A percentile compares a stretch with the other conserved stretches of the same genome.
These are phyloP conservation scores for Pseudozyma pruni DNA, from an alignment of 1,284 basidiomycete genomes.

Conservation along the genomic window DNA sequence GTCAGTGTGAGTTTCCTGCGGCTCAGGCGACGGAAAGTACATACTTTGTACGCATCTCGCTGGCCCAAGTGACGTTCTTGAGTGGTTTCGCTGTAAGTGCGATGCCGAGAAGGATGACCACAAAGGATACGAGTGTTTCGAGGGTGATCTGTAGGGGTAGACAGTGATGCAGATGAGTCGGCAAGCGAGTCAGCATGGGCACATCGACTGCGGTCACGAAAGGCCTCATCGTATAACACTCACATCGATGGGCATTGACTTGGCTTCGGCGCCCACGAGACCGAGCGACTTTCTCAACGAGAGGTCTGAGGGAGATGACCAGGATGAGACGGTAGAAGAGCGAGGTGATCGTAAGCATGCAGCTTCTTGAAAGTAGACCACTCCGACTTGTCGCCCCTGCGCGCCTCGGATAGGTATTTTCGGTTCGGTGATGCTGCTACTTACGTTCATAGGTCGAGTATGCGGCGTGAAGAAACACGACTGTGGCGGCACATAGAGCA, in stretches of 20 bases:
- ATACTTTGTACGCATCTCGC: constrained; percentile 84
- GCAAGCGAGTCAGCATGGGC: background rate
- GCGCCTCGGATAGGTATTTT: too few relatives aligned
- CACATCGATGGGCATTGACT: constrained; percentile 52
- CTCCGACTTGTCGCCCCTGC: too few relatives aligned
- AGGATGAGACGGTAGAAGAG: too few relatives aligned
- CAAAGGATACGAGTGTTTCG: constrained; percentile 76
- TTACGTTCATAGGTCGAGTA: constrained; percentile 62
- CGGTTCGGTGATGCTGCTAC: constrained; percentile 5
- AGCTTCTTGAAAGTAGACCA: too few relatives aligned
- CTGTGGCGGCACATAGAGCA: constrained; percentile 5
- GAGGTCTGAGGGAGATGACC: constrained; percentile 34
- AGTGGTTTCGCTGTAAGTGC: constrained; percentile 76
- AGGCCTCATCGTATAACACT: constrained; percentile 2
- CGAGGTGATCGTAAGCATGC: too few relatives aligned
- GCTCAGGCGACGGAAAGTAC: constrained; percentile 12
- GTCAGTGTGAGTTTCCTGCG: too few relatives aligned
- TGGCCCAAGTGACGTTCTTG: constrained; percentile 86
- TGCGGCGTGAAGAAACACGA: constrained; percentile 56
- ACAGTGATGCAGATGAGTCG: background rate
- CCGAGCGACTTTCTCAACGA: constrained; percentile 55
- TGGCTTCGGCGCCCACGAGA: constrained; percentile 29
- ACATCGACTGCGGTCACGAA: too few relatives aligned
- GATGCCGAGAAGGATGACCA: constrained; percentile 78
- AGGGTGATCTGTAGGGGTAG: constrained; percentile 74